Conservation (phyloP, 2,329 filamentous ascomycete species). For the Aphanoascus verrucosus region DNA sequence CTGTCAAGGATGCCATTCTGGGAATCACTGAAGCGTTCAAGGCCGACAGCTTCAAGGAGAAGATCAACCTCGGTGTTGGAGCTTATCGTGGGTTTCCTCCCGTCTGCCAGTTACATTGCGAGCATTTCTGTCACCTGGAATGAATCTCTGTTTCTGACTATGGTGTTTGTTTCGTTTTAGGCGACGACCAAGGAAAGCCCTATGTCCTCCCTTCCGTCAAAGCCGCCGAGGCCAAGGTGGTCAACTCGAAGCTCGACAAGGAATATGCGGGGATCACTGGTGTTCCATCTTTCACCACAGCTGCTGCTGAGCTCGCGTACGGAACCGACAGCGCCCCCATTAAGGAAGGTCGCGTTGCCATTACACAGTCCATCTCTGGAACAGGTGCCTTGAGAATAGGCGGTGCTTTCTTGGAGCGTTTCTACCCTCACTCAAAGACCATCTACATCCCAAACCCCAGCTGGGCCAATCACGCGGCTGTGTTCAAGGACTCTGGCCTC, state of each 20-base stretch:
- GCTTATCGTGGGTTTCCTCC: conserved; percentile 60
- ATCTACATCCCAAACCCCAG: conserved; percentile 94
- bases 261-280: conserved; percentile 98
- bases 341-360: conserved; percentile 63
- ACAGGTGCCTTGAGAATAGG: conserved; percentile 93
- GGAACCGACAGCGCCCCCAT: conserved; percentile 68
- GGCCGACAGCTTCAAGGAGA: conserved; percentile 82
- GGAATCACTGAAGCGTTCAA: conserved; percentile 95
- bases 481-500: conserved; percentile 88
- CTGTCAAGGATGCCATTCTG: conserved; percentile 35
- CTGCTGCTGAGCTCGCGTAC: conserved; percentile 84
- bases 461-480: conserved; percentile 96
- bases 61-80: conserved; percentile 97
- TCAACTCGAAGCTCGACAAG: conserved; percentile 73
- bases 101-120: background rate
- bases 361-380: conserved; percentile 96
- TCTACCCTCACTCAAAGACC: conserved; percentile 83
- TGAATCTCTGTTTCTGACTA: conserved; percentile 3
- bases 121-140: background rate
- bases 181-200: conserved; percentile 91
- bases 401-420: conserved; percentile 81
- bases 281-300: conserved; percentile 84
- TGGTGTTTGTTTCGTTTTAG: conserved; percentile 21
- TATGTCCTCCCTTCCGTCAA: conserved; percentile 92
- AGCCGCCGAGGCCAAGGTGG: conserved; percentile 75